Percentiles rank a stretch among this genome's conserved stretches.
Evolutionary conservation across 2,329 filamentous ascomycete species (phyloP).

Genomic region (Botrytis sinoallii): DNA sequence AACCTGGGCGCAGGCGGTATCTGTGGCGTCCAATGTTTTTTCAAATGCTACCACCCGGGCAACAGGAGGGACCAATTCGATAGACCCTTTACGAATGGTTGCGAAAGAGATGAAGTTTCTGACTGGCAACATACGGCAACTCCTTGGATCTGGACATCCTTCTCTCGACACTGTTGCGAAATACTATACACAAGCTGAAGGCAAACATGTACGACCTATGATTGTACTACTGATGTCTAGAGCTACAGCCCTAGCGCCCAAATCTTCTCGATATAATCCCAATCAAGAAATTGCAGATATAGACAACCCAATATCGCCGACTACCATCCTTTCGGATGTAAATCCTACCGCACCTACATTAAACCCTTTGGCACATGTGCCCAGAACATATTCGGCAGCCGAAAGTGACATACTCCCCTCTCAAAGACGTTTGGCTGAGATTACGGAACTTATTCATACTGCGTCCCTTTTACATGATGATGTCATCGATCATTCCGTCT

Average conservation of each 20-base stretch:
- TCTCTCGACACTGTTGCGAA: constrained; percentile 93
- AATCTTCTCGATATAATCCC: constrained; percentile 48
- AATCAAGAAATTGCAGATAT: constrained; percentile 42
- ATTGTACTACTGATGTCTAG: constrained; percentile 95
- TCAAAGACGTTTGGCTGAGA: constrained; percentile 88
- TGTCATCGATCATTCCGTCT: constrained; percentile 89
- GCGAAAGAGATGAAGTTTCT: constrained; percentile 96
- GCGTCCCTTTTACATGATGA: constrained; percentile 96
- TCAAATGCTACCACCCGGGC: constrained; percentile 59
- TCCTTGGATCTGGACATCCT: constrained; percentile 92
- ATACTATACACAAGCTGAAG: constrained; percentile 95
- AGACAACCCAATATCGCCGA: constrained; percentile 58
- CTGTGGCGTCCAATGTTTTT: constrained; percentile 68
- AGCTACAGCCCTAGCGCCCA: constrained; percentile 77
- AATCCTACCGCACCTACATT: constrained; percentile 65
- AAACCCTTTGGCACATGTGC: constrained; percentile 48
- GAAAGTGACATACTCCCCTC: constrained; percentile 79
- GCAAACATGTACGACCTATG: constrained; percentile 92
- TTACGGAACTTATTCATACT: constrained; percentile 96
- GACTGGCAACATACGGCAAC: constrained; percentile 86
- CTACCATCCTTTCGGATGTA: constrained; percentile 68
- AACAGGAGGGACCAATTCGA: constrained; percentile 64
- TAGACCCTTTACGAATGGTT: constrained; percentile 86
- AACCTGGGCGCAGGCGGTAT: constrained; percentile 73
- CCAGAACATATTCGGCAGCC: constrained; percentile 37